Conservation (phyloP, 148 eudicot species). For the Vaccinium corymbosum region DNA sequence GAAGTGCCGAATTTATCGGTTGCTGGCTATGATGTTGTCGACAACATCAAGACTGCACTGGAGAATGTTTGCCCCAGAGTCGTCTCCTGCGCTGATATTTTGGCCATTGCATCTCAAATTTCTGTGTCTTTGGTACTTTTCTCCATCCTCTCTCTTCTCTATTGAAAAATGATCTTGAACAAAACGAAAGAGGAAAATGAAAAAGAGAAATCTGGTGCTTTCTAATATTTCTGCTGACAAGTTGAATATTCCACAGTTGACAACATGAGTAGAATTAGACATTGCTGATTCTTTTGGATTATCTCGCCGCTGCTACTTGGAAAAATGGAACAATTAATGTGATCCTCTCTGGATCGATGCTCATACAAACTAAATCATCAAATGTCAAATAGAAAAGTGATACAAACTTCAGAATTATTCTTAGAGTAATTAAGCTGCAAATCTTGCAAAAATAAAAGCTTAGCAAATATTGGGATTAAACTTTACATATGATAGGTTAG, state of each 20-base stretch:
- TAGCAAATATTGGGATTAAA: background rate
- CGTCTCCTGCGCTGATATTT: slow-evolving; percentile 41
- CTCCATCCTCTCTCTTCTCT: background rate
- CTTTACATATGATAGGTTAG: background rate
- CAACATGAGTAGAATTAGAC: too few species aligned
- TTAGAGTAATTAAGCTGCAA: background rate
- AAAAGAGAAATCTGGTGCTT: background rate
- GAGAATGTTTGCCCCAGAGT: slow-evolving; percentile 36
- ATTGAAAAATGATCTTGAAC: background rate
- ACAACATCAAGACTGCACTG: slow-evolving; percentile 32
- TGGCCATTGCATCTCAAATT: slow-evolving; percentile 20
- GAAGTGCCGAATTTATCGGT: slow-evolving; percentile 19
- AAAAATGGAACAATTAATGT: too few species aligned
- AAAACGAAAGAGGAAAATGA: background rate
- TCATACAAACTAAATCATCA: too few species aligned
- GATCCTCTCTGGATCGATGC: too few species aligned
- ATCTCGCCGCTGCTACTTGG: too few species aligned
- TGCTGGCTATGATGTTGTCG: slow-evolving; percentile 34
- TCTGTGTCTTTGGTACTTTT: slow-evolving; percentile 12
- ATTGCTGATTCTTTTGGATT: too few species aligned
- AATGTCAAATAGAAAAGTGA: too few species aligned
- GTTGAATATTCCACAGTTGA: too few species aligned
- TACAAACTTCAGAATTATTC: too few species aligned
- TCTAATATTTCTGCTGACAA: background rate
- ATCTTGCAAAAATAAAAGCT: background rate